phyloP scores from a whole-genome alignment of 495 filamentous ascomycete genomes.

The Tuber aestivum region DNA sequence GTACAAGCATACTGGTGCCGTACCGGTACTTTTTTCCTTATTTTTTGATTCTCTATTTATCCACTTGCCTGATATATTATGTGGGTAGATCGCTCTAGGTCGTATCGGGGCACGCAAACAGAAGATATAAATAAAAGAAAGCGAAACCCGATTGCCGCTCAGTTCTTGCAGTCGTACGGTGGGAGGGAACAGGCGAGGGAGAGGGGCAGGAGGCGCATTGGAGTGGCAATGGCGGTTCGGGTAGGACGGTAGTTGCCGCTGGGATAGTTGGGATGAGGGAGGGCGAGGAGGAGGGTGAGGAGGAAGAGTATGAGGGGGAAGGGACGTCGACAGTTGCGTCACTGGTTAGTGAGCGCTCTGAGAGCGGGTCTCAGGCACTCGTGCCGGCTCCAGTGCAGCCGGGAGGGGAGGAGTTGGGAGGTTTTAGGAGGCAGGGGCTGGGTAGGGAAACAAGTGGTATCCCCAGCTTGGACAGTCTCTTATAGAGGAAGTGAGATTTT shows the following conservation, averaged over 20 bases:
- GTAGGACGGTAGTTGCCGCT: constrained; percentile 22
- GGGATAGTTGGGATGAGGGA: background rate
- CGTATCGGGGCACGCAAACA: background rate
- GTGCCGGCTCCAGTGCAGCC: background rate
- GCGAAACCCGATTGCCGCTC: constrained; percentile 22
- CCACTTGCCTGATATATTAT: background rate
- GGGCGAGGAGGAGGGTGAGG: background rate
- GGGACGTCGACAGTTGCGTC: no score
- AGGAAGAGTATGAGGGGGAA: background rate
- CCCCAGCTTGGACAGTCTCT: constrained; percentile 32
- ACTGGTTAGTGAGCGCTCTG: no score
- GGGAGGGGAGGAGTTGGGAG: background rate
- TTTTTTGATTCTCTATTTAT: background rate
- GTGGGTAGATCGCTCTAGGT: background rate
- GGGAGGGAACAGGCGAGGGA: background rate
- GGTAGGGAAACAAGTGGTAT: constrained; percentile 33
- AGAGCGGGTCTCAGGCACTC: background rate
- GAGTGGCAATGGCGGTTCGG: constrained; percentile 15
- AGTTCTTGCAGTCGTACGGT: constrained; percentile 29
- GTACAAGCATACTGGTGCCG: background rate
- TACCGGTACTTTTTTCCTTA: background rate
- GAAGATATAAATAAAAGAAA: background rate
- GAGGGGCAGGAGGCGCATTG: background rate
- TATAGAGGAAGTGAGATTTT: constrained; percentile 27
- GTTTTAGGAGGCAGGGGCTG: background rate